Conservation (phyloP, 2,329 filamentous ascomycete genomes). For the Corinectria fuckeliana region DNA sequence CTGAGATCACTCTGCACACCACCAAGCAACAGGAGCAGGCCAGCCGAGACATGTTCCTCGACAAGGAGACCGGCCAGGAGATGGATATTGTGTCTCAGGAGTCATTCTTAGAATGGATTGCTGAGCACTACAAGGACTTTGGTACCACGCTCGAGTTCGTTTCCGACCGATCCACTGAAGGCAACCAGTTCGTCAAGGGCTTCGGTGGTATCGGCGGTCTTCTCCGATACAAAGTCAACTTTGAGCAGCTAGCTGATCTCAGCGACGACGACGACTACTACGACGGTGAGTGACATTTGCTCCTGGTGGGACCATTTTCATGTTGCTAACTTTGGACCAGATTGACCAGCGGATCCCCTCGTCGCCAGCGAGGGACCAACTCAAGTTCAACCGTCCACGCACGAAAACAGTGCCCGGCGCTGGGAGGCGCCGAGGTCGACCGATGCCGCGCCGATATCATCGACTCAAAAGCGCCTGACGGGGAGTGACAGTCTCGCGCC, state of each 20-base stretch:
- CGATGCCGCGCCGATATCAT: conserved; percentile 54
- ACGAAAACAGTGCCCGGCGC: conserved; percentile 50
- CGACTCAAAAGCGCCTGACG: conserved; percentile 55
- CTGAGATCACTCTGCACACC: conserved; percentile 80
- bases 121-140: conserved; percentile 98
- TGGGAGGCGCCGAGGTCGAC: conserved; percentile 49
- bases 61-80: conserved; percentile 94
- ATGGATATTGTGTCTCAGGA: conserved; percentile 92
- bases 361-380: conserved; percentile 82
- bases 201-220: conserved; percentile 98
- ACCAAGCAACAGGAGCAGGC: conserved; percentile 77
- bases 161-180: conserved; percentile 95
- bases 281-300: conserved; percentile 55
- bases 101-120: conserved; percentile 99
- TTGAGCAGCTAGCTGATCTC: conserved; percentile 94
- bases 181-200: conserved; percentile 99
- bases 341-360: conserved; percentile 93
- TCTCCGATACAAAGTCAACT: conserved; percentile 99
- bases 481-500: conserved; percentile 54
- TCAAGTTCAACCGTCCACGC: conserved; percentile 63
- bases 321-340: conserved; percentile 46
- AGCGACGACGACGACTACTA: conserved; percentile 97
- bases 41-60: conserved; percentile 86
- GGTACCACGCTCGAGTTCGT: conserved; percentile 96
- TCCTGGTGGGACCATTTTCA: not conserved